Evolutionary conservation across 768 basidiomycete genomes (phyloP).

Genomic region (Lentinula aciculospora): DNA sequence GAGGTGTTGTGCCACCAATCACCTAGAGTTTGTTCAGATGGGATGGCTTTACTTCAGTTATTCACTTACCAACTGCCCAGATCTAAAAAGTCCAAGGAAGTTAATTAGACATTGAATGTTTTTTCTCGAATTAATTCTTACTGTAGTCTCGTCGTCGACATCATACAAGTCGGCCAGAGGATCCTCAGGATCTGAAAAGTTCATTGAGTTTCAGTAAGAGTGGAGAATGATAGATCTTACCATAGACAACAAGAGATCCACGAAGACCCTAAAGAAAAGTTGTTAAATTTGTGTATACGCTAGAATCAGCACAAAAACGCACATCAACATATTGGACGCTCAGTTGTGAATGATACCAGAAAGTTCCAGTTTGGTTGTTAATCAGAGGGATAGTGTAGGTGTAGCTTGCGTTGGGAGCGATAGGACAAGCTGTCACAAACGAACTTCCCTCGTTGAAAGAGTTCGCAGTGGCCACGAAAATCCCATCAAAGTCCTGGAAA

Average conservation of each 20-base stretch:
- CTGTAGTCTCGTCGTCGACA: slow-evolving; percentile 17
- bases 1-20: slow-evolving; percentile 36
- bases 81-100: not conserved
- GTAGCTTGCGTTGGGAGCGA: slow-evolving; percentile 28
- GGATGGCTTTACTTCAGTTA: slow-evolving; percentile 20
- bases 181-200: slow-evolving; percentile 26
- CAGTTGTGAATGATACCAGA: not conserved
- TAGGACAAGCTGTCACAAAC: slow-evolving; percentile 39
- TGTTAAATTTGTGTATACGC: not conserved
- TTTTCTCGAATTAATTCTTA: not conserved
- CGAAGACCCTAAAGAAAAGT: slow-evolving; percentile 20
- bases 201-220: not conserved
- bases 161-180: slow-evolving; percentile 36
- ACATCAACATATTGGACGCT: slow-evolving; percentile 12
- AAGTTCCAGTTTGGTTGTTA: slow-evolving; percentile 27
- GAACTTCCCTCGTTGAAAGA: slow-evolving; percentile 30
- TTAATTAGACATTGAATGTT: not conserved
- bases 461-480: slow-evolving; percentile 19
- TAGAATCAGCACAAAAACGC: not conserved
- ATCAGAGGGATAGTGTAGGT: slow-evolving; percentile 28
- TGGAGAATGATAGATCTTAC: slow-evolving; percentile 14
- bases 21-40: slow-evolving; percentile 11
- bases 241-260: slow-evolving; percentile 27
- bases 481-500: slow-evolving; percentile 23
- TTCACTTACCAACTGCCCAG: slow-evolving; percentile 1